Conservation (phyloP, 2,329 filamentous ascomycete genomes). For the Penicillium sp. region DNA sequence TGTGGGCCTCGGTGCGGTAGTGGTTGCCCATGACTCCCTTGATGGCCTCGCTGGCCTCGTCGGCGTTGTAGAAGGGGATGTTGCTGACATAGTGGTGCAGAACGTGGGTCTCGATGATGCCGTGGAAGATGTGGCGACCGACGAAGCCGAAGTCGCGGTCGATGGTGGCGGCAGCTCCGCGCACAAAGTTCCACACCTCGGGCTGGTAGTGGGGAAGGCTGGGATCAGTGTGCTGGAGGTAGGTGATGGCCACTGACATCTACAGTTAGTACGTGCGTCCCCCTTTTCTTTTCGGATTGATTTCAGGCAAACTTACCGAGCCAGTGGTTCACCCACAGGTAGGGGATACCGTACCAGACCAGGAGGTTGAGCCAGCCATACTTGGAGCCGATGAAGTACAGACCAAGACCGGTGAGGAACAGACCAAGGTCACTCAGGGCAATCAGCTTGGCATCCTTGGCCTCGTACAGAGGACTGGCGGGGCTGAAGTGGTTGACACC, state of each 20-base stretch:
- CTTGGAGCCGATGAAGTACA: constrained; percentile 66
- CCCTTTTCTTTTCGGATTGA: not conserved
- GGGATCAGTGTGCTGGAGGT: constrained; percentile 94
- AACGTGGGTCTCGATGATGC: constrained; percentile 96
- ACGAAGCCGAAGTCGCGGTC: constrained; percentile 97
- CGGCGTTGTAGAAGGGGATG: constrained; percentile 95
- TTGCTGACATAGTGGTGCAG: constrained; percentile 95
- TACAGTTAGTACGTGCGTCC: constrained; percentile 6
- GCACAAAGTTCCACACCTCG: constrained; percentile 85
- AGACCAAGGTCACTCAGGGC: constrained; percentile 80
- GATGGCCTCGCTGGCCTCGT: constrained; percentile 91
- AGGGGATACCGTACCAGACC: constrained; percentile 93
- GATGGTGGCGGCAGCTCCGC: constrained; percentile 90
- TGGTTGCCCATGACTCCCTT: constrained; percentile 91
- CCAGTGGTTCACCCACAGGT: constrained; percentile 99
- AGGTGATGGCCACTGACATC: constrained; percentile 87
- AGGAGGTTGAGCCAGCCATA: constrained; percentile 83
- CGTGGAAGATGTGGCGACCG: constrained; percentile 83
- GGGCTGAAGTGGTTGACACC: constrained; percentile 97
- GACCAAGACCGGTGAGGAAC: constrained; percentile 55
- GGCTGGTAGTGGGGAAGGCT: constrained; percentile 86
- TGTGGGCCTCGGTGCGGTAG: constrained; percentile 79
- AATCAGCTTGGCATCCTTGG: constrained; percentile 83
- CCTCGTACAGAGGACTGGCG: constrained; percentile 81
- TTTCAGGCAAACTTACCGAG: constrained; percentile 63